A percentile compares a stretch with the other conserved stretches of the same genome.
Evolutionary conservation across 228 moss, liverwort and hornwort genomes (phyloP).

Genomic region (Sphagnum fallax): DNA sequence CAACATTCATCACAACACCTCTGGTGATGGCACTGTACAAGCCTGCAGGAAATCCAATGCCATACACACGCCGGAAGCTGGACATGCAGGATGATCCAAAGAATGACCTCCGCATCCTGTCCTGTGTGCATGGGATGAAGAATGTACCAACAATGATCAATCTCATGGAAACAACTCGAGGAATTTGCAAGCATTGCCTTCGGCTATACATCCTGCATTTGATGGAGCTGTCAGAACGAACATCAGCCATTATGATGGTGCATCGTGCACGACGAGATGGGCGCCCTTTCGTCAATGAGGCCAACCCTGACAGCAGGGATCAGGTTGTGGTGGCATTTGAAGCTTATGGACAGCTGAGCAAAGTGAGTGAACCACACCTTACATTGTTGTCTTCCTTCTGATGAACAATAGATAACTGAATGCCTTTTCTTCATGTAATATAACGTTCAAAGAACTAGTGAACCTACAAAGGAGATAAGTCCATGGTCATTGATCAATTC

Average conservation of each 20-base stretch:
- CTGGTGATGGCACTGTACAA: constrained; percentile 24
- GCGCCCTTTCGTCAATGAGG: constrained; percentile 26
- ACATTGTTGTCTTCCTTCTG: too few species aligned
- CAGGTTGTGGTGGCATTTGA: constrained; percentile 33
- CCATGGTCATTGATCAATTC: too few species aligned
- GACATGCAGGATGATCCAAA: constrained; percentile 2
- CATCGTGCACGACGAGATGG: constrained; percentile 36
- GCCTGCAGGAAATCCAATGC: constrained; percentile 16
- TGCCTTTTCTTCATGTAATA: too few species aligned
- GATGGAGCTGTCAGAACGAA: constrained; percentile 27
- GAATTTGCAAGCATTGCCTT: constrained; percentile 12
- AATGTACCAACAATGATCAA: constrained; percentile 36
- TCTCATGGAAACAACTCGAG: constrained; percentile 21
- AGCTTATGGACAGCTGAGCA: constrained; percentile 25
- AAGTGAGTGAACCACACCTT: not conserved
- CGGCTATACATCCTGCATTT: constrained; percentile 27
- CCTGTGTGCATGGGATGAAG: constrained; percentile 26
- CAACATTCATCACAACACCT: constrained; percentile 34
- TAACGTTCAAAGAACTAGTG: too few species aligned
- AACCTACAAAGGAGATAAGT: too few species aligned
- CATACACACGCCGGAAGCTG: constrained; percentile 13
- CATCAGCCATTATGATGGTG: constrained; percentile 40
- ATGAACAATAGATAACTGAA: too few species aligned
- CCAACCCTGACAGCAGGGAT: constrained; percentile 13
- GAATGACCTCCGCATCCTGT: constrained; percentile 19